A percentile compares a stretch with the other conserved stretches of the same genome.
These are phyloP conservation scores for Pseudevernia furfuracea DNA, from an alignment of 495 filamentous ascomycete species.

Conservation along the genomic window DNA sequence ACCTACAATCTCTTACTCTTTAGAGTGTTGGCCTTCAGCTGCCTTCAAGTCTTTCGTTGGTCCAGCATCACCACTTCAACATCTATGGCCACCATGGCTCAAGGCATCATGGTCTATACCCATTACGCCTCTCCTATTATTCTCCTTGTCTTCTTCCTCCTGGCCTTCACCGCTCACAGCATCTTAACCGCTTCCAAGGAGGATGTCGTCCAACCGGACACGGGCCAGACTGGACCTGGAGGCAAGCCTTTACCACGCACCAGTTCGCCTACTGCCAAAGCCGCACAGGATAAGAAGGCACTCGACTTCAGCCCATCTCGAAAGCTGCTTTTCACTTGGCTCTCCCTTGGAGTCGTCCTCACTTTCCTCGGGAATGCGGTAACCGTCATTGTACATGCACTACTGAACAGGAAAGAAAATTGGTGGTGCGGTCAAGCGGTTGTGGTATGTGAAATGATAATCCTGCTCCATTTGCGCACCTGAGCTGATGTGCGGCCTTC, in stretches of 20 bases:
- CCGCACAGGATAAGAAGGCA: constrained; percentile 25
- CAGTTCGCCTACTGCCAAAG: constrained; percentile 23
- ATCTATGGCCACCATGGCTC: constrained; percentile 28
- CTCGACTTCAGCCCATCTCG: constrained; percentile 50
- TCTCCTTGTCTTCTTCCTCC: constrained; percentile 59
- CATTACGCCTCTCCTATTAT: constrained; percentile 61
- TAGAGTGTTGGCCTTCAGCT: neutral
- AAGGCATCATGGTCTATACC: constrained; percentile 41
- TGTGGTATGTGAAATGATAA: constrained; percentile 53
- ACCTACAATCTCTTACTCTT: neutral
- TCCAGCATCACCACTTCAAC: neutral
- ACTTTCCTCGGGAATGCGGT: constrained; percentile 68
- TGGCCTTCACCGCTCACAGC: constrained; percentile 55
- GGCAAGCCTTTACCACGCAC: constrained; percentile 70
- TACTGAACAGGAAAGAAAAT: constrained; percentile 52
- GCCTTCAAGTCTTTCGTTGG: neutral
- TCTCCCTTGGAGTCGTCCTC: constrained; percentile 56
- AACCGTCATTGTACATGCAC: constrained; percentile 69
- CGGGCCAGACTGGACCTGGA: constrained; percentile 54
- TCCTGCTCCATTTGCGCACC: neutral
- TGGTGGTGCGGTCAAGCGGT: constrained; percentile 90
- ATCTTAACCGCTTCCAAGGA: constrained; percentile 41
- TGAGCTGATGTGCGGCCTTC: constrained; percentile 8
- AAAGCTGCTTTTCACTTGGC: constrained; percentile 64
- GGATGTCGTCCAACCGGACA: constrained; percentile 31